These are phyloP conservation scores for Penicillium sp. DNA, from an alignment of 2,329 filamentous ascomycete species.

Conservation along the genomic window DNA sequence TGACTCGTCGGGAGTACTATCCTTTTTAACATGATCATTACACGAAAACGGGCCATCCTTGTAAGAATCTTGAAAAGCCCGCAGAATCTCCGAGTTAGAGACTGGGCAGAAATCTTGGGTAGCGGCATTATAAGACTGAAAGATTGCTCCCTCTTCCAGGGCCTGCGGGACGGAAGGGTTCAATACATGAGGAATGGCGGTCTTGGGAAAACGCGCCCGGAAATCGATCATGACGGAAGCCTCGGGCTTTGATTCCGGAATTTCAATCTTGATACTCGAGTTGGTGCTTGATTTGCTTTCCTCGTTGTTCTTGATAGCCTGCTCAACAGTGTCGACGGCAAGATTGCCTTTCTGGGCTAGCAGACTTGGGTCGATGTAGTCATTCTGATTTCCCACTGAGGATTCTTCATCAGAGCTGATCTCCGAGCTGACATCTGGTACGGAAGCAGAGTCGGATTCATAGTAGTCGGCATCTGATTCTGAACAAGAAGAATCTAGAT, in stretches of 20 bases:
- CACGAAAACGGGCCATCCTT: slow-evolving; percentile 14
- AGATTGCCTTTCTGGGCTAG: not conserved
- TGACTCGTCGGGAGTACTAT: not conserved
- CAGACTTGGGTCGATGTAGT: slow-evolving; percentile 6
- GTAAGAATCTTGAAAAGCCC: not conserved
- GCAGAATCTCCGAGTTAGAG: too few relatives aligned
- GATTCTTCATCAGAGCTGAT: not conserved
- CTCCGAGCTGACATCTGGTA: not conserved
- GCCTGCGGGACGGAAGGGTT: not conserved
- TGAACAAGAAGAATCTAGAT: too few relatives aligned
- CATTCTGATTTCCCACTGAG: slow-evolving; percentile 2
- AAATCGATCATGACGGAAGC: not conserved
- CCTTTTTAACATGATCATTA: not conserved
- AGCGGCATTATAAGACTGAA: not conserved
- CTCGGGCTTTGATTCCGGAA: not conserved
- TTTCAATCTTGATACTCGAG: not conserved
- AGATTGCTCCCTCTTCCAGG: not conserved
- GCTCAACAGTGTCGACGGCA: not conserved
- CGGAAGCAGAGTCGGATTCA: too few relatives aligned
- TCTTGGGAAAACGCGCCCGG: not conserved
- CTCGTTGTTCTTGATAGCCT: not conserved
- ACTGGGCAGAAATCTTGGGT: too few relatives aligned
- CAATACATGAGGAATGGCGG: slow-evolving; percentile 1
- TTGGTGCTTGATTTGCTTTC: not conserved
- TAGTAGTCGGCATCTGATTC: too few relatives aligned